A percentile compares a stretch with the other conserved stretches of the same genome.
phyloP scores from a whole-genome alignment of 306 rosid species.

The Ochetophila trinervis region DNA sequence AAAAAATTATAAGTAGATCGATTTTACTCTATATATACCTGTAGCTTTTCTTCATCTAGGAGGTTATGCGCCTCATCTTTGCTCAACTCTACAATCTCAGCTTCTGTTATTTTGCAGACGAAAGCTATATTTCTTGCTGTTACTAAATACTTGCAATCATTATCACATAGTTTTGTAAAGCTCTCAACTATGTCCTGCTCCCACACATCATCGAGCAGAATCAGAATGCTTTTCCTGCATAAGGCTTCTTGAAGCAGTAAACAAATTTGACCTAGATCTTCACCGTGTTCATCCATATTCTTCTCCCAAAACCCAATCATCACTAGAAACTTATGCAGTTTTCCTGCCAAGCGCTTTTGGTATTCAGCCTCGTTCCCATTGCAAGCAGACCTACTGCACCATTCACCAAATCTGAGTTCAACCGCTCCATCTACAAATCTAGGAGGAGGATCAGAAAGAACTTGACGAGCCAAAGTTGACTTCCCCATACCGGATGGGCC shows the following conservation, averaged over 20 bases:
- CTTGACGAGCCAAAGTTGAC: conserved; percentile 19
- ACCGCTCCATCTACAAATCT: conserved; percentile 17
- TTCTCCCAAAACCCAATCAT: conserved; percentile 24
- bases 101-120: conserved; percentile 14
- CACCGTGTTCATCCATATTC: conserved; percentile 6
- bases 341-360: conserved; percentile 17
- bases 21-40: too few relatives aligned
- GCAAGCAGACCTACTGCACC: conserved; percentile 25
- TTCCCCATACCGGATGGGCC: conserved; percentile 22
- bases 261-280: conserved; percentile 13
- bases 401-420: conserved; percentile 24
- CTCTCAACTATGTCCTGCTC: conserved; percentile 18
- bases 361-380: conserved; percentile 1
- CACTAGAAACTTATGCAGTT: conserved; percentile 11
- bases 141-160: conserved; percentile 19
- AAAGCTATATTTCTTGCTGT: conserved; percentile 19
- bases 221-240: conserved; percentile 19
- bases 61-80: not conserved
- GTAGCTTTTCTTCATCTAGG: too few relatives aligned
- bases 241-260: conserved; percentile 21
- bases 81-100: conserved; percentile 18
- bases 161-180: conserved; percentile 17
- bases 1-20: too few relatives aligned
- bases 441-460: conserved; percentile 11
- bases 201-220: conserved; percentile 25